Conservation (phyloP, 1,284 basidiomycete species). For the Ceratobasidium theobromae region DNA sequence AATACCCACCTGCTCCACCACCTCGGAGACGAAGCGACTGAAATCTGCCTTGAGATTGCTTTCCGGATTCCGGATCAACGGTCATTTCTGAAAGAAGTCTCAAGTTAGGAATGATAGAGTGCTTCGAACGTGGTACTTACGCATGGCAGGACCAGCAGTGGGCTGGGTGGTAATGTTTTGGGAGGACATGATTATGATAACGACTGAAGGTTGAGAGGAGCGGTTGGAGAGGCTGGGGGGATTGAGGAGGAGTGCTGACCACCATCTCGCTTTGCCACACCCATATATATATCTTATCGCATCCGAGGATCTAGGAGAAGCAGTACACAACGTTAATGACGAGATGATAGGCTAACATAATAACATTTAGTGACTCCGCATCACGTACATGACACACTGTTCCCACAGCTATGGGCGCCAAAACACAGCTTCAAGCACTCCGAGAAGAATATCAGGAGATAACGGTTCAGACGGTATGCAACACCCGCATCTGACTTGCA, state of each 20-base stretch:
- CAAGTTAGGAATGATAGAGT: not conserved
- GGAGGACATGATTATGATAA: constrained; percentile 6
- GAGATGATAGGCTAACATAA: not conserved
- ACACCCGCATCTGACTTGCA: too few species aligned
- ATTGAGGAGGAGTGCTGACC: not conserved
- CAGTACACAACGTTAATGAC: not conserved
- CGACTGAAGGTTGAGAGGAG: not conserved
- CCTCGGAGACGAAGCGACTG: constrained; percentile 23
- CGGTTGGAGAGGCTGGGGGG: not conserved
- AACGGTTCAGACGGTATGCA: too few species aligned
- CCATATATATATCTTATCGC: not conserved
- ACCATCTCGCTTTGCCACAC: not conserved
- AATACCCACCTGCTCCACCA: constrained; percentile 23
- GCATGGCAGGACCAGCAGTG: constrained; percentile 19
- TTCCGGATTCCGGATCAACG: constrained; percentile 9
- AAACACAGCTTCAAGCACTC: too few species aligned
- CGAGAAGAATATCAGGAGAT: too few species aligned
- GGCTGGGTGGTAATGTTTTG: constrained; percentile 24
- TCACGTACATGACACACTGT: not conserved
- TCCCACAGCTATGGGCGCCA: not conserved
- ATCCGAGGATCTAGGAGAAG: not conserved
- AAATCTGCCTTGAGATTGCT: constrained; percentile 1
- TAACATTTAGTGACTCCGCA: not conserved
- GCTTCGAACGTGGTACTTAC: not conserved
- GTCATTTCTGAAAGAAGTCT: constrained; percentile 2